A percentile compares a stretch with the other conserved stretches of the same genome.
phyloP scores from a whole-genome alignment of 352 stramenopile species.

The Pythium folliculosum region DNA sequence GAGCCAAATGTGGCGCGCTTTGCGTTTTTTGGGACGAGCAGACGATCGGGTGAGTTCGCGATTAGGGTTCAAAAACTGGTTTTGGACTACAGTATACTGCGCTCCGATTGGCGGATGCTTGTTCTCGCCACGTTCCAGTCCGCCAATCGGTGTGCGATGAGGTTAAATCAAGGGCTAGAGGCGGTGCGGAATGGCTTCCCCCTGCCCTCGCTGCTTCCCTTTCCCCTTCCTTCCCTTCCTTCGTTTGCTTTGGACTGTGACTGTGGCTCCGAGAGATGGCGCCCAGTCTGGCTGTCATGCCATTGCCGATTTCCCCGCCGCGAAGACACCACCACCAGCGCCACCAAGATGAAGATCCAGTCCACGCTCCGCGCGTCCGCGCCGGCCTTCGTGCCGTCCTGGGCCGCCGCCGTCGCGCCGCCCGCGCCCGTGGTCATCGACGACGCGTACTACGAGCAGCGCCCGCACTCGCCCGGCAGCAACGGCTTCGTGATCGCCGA shows the following conservation, averaged over 20 bases:
- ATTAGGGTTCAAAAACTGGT: constrained; percentile 11
- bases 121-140: constrained; percentile 17
- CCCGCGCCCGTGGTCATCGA: constrained; percentile 52
- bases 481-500: constrained; percentile 69
- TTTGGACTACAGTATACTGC: neutral
- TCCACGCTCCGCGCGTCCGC: constrained; percentile 57
- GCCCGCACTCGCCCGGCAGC: constrained; percentile 57
- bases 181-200: constrained; percentile 4
- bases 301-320: constrained; percentile 25
- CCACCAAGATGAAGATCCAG: constrained; percentile 36
- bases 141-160: constrained; percentile 23
- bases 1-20: neutral
- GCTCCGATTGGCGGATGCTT: constrained; percentile 14
- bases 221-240: neutral
- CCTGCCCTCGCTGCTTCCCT: neutral
- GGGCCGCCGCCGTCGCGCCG: constrained; percentile 24
- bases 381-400: constrained; percentile 60
- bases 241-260: neutral
- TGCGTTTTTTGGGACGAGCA: neutral
- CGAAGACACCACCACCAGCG: constrained; percentile 32
- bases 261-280: neutral
- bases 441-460: constrained; percentile 68
- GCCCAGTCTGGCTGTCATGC: constrained; percentile 13
- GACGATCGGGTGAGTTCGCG: constrained; percentile 5
- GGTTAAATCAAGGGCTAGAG: constrained; percentile 26